A percentile compares a stretch with the other conserved stretches of the same genome.
Evolutionary conservation across 1,284 basidiomycete species (phyloP).

Genomic region (Moesziomyces parantarcticus): DNA sequence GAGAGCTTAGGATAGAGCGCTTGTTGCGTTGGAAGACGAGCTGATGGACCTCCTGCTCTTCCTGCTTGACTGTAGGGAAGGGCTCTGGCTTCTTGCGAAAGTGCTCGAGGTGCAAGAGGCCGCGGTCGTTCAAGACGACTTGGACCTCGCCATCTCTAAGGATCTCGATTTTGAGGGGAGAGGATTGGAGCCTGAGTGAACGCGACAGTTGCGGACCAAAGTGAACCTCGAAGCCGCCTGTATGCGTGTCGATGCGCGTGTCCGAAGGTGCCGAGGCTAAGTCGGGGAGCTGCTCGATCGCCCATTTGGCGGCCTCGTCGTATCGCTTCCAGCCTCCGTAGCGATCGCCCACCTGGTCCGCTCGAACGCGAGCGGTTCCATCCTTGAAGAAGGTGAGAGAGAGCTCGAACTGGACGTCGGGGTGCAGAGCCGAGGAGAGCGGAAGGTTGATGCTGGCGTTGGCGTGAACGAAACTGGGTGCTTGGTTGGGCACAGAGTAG

Average conservation of each 20-base stretch:
- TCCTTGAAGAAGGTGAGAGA: conserved; percentile 58
- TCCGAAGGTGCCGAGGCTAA: conserved; percentile 30
- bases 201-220: conserved; percentile 45
- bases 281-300: conserved; percentile 53
- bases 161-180: conserved; percentile 69
- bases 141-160: conserved; percentile 79
- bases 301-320: conserved; percentile 60
- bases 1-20: conserved; percentile 38
- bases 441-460: conserved; percentile 42
- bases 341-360: conserved; percentile 58
- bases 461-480: conserved; percentile 25
- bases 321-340: conserved; percentile 61
- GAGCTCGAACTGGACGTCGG: conserved; percentile 58
- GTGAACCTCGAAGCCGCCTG: conserved; percentile 30
- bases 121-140: conserved; percentile 87
- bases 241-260: conserved; percentile 14
- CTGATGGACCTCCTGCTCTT: conserved; percentile 38
- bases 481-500: conserved; percentile 40
- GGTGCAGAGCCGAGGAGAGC: conserved; percentile 57
- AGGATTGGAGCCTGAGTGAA: conserved; percentile 46
- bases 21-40: conserved; percentile 57
- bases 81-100: conserved; percentile 71
- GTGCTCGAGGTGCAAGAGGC: conserved; percentile 96
- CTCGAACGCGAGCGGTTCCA: conserved; percentile 59
- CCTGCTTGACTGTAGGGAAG: conserved; percentile 52